phyloP scores from a whole-genome alignment of 192 early-diverging fungal genomes.

The Allomyces javanicus region DNA sequence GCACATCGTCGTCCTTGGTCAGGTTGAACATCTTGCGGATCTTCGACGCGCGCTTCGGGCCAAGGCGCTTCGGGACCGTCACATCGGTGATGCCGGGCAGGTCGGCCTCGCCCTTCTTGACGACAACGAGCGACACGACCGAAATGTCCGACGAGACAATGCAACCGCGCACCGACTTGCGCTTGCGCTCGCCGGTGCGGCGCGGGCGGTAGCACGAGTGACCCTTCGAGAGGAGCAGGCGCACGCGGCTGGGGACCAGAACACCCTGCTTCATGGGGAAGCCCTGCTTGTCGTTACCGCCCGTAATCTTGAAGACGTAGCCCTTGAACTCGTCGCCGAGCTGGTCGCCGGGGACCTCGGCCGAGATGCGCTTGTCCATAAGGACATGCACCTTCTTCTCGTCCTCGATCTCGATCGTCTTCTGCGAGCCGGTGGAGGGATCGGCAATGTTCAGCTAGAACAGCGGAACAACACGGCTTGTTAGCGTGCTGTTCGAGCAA shows the following conservation, averaged over 20 bases:
- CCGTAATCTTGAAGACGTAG: constrained; percentile 97
- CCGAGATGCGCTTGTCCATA: constrained; percentile 94
- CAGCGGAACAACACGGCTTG: constrained; percentile 5
- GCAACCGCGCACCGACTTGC: constrained; percentile 98
- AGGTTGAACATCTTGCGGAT: constrained; percentile 99
- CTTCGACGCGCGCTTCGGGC: constrained; percentile 95
- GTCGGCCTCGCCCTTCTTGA: constrained; percentile 92
- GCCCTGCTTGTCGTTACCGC: constrained; percentile 99
- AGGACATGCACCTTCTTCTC: constrained; percentile 72
- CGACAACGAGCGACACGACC: constrained; percentile 80
- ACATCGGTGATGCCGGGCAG: constrained; percentile 90
- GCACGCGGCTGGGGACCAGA: constrained; percentile 47
- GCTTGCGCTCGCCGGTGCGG: constrained; percentile 92
- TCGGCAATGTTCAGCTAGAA: constrained; percentile 94
- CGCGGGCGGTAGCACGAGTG: constrained; percentile 98
- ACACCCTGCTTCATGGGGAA: constrained; percentile 99
- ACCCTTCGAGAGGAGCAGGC: constrained; percentile 66
- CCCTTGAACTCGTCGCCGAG: constrained; percentile 99
- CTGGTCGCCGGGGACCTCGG: constrained; percentile 85
- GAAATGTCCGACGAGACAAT: constrained; percentile 88
- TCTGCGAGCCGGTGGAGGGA: constrained; percentile 94
- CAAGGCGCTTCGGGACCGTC: constrained; percentile 86
- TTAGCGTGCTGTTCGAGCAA: neutral
- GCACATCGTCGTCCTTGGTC: constrained; percentile 95
- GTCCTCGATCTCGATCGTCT: constrained; percentile 93